Percentiles rank a stretch among this genome's conserved stretches.
phyloP scores from a whole-genome alignment of 805 yeast genomes.

The Cephaloascus albidus region DNA sequence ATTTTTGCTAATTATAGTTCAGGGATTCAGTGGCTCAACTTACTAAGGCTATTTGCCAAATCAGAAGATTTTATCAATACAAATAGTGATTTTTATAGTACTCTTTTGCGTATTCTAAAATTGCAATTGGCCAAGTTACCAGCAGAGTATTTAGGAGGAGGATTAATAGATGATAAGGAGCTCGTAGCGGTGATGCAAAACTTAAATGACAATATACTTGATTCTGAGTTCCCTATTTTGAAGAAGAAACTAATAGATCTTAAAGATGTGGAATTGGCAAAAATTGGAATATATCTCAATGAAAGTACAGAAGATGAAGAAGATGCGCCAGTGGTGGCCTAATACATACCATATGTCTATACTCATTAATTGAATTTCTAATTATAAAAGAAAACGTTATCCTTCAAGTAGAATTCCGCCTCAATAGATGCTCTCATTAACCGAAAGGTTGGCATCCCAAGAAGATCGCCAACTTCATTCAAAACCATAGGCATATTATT shows the following conservation, averaged over 20 bases:
- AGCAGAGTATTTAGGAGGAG: background rate
- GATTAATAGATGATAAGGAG: background rate
- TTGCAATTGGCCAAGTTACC: constrained; percentile 32
- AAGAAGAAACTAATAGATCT: background rate
- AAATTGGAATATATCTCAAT: background rate
- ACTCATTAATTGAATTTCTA: too few species aligned
- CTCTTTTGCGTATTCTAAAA: constrained; percentile 19
- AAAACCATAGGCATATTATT: background rate
- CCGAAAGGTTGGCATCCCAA: background rate
- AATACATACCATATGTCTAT: too few species aligned
- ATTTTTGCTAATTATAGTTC: constrained; percentile 57
- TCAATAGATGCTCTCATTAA: background rate
- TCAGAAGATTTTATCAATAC: constrained; percentile 16
- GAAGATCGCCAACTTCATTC: background rate
- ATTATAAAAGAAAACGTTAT: too few species aligned
- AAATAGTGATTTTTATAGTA: constrained; percentile 14
- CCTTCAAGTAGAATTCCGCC: background rate
- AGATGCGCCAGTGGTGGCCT: background rate
- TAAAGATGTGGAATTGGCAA: background rate
- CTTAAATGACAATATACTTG: background rate
- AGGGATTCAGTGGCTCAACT: constrained; percentile 52
- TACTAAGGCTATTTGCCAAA: constrained; percentile 33
- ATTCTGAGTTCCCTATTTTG: background rate
- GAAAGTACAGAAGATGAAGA: background rate
- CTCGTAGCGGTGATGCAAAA: background rate